Percentiles rank a stretch among this genome's conserved stretches.
Conservation (phyloP, 306 rosid species). For the Gynostemma pentaphyllum region DNA sequence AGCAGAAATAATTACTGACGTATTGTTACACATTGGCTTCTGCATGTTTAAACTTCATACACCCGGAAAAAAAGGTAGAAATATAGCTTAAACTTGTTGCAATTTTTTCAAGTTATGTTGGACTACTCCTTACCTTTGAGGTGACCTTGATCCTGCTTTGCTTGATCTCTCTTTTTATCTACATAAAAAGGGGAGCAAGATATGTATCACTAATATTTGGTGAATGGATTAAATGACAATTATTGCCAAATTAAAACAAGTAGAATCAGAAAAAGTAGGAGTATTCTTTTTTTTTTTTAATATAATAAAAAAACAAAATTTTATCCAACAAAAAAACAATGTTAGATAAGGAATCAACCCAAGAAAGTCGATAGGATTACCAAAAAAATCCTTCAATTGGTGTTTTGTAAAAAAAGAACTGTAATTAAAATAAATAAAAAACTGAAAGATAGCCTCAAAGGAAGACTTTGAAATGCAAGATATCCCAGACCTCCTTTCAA, state of each 20-base stretch:
- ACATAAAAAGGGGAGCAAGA: slow-evolving; percentile 17
- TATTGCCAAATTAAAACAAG: not conserved
- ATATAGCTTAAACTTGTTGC: not conserved
- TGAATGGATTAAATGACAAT: not conserved
- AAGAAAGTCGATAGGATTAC: no score
- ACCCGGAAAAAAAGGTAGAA: slow-evolving; percentile 4
- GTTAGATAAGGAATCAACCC: no score
- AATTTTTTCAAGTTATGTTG: not conserved
- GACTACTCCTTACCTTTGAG: slow-evolving; percentile 52
- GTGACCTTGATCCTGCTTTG: slow-evolving; percentile 82
- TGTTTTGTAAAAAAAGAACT: no score
- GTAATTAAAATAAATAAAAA: no score
- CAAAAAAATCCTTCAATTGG: no score
- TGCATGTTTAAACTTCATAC: not conserved
- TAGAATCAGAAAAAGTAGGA: not conserved
- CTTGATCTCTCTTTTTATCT: slow-evolving; percentile 91
- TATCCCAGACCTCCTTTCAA: no score
- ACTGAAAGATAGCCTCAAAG: no score
- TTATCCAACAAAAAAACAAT: no score
- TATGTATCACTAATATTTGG: not conserved
- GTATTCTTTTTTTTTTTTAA: no score
- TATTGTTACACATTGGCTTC: not conserved
- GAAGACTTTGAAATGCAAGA: no score
- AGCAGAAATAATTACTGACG: not conserved
- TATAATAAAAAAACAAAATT: no score